These are phyloP conservation scores for Drechslerella stenobrocha DNA, from an alignment of 2,329 filamentous ascomycete genomes.

Conservation along the genomic window DNA sequence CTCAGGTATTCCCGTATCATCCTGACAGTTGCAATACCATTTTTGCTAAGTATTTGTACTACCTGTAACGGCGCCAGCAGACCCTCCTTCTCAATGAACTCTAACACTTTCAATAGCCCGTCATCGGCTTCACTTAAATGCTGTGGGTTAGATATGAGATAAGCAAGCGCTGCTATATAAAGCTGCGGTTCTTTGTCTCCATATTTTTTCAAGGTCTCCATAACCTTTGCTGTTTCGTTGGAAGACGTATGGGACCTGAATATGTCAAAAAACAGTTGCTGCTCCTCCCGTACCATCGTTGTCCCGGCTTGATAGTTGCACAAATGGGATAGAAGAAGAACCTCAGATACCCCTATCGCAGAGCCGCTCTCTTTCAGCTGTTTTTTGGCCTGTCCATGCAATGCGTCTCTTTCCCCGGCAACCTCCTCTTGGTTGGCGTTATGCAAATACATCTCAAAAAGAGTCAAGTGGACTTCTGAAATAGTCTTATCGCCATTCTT, in stretches of 20 bases:
- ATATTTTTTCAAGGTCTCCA: slow-evolving; percentile 87
- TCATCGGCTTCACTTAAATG: slow-evolving; percentile 82
- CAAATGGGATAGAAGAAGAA: slow-evolving; percentile 86
- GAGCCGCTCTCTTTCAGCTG: slow-evolving; percentile 79
- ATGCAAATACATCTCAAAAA: slow-evolving; percentile 98
- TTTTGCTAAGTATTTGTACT: slow-evolving; percentile 81
- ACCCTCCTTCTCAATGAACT: slow-evolving; percentile 84
- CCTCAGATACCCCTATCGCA: slow-evolving; percentile 83
- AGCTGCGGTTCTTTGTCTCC: slow-evolving; percentile 86
- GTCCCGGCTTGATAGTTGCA: slow-evolving; percentile 89
- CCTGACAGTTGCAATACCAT: slow-evolving; percentile 90
- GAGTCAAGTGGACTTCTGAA: slow-evolving; percentile 83
- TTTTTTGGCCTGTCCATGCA: slow-evolving; percentile 87
- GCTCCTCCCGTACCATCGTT: slow-evolving; percentile 88
- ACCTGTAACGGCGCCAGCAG: slow-evolving; percentile 96
- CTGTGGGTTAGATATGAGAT: slow-evolving; percentile 81
- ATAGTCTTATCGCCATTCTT: slow-evolving; percentile 60
- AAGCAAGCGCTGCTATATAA: slow-evolving; percentile 87
- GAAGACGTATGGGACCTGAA: slow-evolving; percentile 94
- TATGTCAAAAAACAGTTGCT: slow-evolving; percentile 88
- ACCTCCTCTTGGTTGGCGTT: slow-evolving; percentile 73
- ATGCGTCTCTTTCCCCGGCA: slow-evolving; percentile 69
- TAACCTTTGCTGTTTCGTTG: slow-evolving; percentile 85
- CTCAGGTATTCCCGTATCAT: slow-evolving; percentile 93
- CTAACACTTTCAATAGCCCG: slow-evolving; percentile 77